A percentile compares a stretch with the other conserved stretches of the same genome.
Evolutionary conservation across 2,329 filamentous ascomycete genomes (phyloP).

Genomic region (Cercospora zeae-maydis): DNA sequence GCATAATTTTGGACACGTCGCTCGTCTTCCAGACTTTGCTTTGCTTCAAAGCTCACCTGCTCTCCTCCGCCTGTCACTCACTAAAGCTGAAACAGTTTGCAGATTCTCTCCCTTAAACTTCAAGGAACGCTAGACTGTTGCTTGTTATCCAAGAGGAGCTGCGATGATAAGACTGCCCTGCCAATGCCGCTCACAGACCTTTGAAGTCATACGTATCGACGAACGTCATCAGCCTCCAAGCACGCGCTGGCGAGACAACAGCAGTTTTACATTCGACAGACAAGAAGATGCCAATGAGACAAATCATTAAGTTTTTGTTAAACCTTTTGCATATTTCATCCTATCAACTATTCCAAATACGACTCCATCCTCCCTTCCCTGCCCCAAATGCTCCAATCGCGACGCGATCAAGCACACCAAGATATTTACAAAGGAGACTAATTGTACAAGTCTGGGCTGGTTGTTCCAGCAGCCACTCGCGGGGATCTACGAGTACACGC

Average conservation of each 20-base stretch:
- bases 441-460: constrained; percentile 4
- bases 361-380: not conserved
- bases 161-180: no score
- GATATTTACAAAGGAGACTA: constrained; percentile 7
- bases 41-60: no score
- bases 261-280: no score
- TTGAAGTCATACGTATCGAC: no score
- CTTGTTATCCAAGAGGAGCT: no score
- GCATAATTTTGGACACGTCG: not conserved
- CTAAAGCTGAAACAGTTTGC: not conserved
- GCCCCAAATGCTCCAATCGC: not conserved
- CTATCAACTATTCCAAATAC: not conserved
- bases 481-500: not conserved
- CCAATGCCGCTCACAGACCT: no score
- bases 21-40: not conserved
- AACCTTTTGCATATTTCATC: not conserved
- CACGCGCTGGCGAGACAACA: no score
- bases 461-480: not conserved
- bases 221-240: no score
- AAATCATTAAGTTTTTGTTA: no score
- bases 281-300: no score
- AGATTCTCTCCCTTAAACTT: no score
- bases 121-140: no score
- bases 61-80: not conserved
- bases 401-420: not conserved